Evolutionary conservation across 495 filamentous ascomycete genomes (phyloP).

Genomic region (Cercophora samala): DNA sequence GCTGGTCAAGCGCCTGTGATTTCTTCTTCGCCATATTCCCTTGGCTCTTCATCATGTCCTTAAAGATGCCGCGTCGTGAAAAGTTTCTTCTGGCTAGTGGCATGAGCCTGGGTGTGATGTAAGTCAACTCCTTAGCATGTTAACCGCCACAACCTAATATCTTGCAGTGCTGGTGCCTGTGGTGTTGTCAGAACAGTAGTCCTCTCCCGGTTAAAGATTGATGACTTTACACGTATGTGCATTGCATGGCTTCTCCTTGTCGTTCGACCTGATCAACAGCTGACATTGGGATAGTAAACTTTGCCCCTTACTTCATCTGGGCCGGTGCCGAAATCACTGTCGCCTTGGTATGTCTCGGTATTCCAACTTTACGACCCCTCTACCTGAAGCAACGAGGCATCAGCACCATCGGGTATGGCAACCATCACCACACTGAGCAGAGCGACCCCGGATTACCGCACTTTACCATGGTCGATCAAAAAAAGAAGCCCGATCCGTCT

Average conservation of each 20-base stretch:
- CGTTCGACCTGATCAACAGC: not conserved
- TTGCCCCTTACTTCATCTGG: slow-evolving; percentile 41
- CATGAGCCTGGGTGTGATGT: slow-evolving; percentile 46
- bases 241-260: not conserved
- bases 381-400: slow-evolving; percentile 31
- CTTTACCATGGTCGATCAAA: slow-evolving; percentile 31
- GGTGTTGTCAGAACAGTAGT: slow-evolving; percentile 41
- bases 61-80: slow-evolving; percentile 41
- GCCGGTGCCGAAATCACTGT: slow-evolving; percentile 42
- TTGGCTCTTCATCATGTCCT: slow-evolving; percentile 42
- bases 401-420: slow-evolving; percentile 22
- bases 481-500: slow-evolving; percentile 12
- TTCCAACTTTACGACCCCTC: slow-evolving; percentile 39
- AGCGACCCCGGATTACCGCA: slow-evolving; percentile 29
- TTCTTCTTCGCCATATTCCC: slow-evolving; percentile 46
- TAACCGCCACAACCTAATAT: slow-evolving; percentile 15
- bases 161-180: slow-evolving; percentile 37
- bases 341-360: slow-evolving; percentile 40
- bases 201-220: slow-evolving; percentile 34
- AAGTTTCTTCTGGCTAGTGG: slow-evolving; percentile 42
- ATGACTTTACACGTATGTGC: slow-evolving; percentile 38
- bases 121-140: slow-evolving; percentile 12
- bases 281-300: slow-evolving; percentile 31
- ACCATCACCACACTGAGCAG: slow-evolving; percentile 17
- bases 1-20: slow-evolving; percentile 43